Evolutionary conservation across 1,284 basidiomycete species (phyloP).

Genomic region (Ustilago shanxiensis): DNA sequence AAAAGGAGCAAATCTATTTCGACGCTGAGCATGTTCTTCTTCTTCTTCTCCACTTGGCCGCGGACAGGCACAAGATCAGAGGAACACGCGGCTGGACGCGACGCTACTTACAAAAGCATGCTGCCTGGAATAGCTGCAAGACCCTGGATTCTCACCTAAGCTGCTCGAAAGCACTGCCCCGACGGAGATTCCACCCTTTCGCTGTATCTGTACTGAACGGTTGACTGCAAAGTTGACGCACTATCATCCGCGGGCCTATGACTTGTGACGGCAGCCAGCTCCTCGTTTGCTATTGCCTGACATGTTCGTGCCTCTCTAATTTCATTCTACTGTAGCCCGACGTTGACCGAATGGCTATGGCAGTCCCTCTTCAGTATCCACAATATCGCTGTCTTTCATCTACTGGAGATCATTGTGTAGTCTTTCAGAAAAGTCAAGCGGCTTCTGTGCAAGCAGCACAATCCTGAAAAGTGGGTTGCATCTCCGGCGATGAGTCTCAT

Average conservation of each 20-base stretch:
- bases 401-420: too few species aligned
- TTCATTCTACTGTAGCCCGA: neutral
- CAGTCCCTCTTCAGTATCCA: too few species aligned
- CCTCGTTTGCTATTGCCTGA: neutral
- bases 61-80: neutral
- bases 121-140: conserved; percentile 12
- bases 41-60: conserved; percentile 10
- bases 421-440: too few species aligned
- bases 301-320: neutral
- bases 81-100: conserved; percentile 4
- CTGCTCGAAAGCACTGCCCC: neutral
- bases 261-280: neutral
- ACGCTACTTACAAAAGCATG: conserved; percentile 23
- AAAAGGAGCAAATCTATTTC: neutral
- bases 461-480: too few species aligned
- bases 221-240: neutral
- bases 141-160: conserved; percentile 42
- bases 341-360: too few species aligned
- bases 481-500: too few species aligned
- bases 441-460: too few species aligned
- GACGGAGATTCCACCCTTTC: neutral
- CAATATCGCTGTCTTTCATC: too few species aligned
- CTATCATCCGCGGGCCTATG: conserved; percentile 1
- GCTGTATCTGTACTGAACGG: too few species aligned
- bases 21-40: neutral